phyloP scores from a whole-genome alignment of 495 filamentous ascomycete genomes.

The Penicillium fimorum region DNA sequence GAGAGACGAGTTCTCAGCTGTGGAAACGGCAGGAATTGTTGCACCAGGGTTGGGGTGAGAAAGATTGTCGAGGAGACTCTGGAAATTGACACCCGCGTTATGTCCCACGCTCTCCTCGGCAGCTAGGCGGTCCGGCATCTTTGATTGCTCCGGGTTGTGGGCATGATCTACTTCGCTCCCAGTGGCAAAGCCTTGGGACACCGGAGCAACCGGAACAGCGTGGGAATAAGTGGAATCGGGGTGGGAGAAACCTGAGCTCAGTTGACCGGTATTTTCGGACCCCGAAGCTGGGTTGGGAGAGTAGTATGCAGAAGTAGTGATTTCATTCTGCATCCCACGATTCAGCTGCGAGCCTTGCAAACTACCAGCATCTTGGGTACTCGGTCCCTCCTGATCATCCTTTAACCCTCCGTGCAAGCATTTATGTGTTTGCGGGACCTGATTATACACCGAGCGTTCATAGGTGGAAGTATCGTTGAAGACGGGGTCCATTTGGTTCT shows the following conservation, averaged over 20 bases:
- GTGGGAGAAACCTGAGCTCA: constrained; percentile 24
- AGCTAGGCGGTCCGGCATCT: constrained; percentile 31
- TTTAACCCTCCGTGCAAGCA: constrained; percentile 14
- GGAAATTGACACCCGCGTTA: constrained; percentile 47
- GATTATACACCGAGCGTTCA: constrained; percentile 28
- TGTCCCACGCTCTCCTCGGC: constrained; percentile 18
- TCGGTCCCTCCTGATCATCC: constrained; percentile 22
- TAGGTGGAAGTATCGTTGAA: constrained; percentile 67
- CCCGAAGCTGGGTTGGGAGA: constrained; percentile 32
- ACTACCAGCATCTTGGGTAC: constrained; percentile 24
- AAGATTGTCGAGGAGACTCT: constrained; percentile 53
- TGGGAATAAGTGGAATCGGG: constrained; percentile 42
- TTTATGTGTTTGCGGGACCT: constrained; percentile 18
- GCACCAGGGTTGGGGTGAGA: constrained; percentile 36
- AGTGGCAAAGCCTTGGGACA: constrained; percentile 43
- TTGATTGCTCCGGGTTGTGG: constrained; percentile 20
- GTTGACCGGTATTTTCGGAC: constrained; percentile 6
- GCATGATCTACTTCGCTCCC: constrained; percentile 37
- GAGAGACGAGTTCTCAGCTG: constrained; percentile 31
- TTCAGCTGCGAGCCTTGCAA: constrained; percentile 23
- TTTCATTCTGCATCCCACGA: constrained; percentile 19
- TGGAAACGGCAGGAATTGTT: constrained; percentile 29
- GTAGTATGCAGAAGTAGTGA: constrained; percentile 27
- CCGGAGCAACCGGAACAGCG: constrained; percentile 50
- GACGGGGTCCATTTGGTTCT: constrained; percentile 69